These are phyloP conservation scores for Phlegmacium glaucopus DNA, from an alignment of 768 basidiomycete species.

Conservation along the genomic window DNA sequence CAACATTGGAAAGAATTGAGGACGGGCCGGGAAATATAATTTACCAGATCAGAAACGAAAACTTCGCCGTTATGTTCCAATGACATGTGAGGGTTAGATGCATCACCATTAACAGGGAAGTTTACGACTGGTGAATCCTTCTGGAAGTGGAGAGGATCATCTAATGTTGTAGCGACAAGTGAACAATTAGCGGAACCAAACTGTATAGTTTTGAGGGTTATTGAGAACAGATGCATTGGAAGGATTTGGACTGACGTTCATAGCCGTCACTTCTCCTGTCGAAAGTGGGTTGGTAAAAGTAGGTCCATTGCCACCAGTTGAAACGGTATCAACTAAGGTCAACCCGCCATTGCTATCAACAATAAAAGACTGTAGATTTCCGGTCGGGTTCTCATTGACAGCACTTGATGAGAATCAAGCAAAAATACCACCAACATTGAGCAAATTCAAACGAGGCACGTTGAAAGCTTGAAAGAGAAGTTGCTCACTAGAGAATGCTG, in stretches of 20 bases:
- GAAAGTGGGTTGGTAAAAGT: constrained; percentile 47
- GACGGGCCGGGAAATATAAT: constrained; percentile 7
- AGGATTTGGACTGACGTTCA: constrained; percentile 41
- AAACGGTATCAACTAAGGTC: constrained; percentile 38
- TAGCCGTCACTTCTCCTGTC: constrained; percentile 52
- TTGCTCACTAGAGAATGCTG: constrained; percentile 56
- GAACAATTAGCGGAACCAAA: constrained; percentile 35
- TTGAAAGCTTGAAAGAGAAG: no score
- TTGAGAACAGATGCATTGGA: neutral
- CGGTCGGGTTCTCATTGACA: constrained; percentile 46
- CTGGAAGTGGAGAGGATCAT: constrained; percentile 33
- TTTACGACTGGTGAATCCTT: constrained; percentile 36
- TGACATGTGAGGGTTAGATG: constrained; percentile 62
- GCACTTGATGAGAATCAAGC: constrained; percentile 33
- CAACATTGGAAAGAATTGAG: neutral
- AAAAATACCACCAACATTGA: neutral
- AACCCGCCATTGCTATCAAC: constrained; percentile 38
- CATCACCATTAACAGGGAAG: constrained; percentile 42
- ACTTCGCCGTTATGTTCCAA: constrained; percentile 49
- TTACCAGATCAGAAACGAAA: constrained; percentile 58
- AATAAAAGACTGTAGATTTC: constrained; percentile 50
- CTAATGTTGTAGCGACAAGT: constrained; percentile 34
- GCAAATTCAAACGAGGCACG: no score
- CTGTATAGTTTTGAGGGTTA: constrained; percentile 12
- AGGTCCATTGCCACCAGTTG: constrained; percentile 46